Base-by-base conservation (phyloP, 352 stramenopile species). In the Phytopythium sindhum region DNA sequence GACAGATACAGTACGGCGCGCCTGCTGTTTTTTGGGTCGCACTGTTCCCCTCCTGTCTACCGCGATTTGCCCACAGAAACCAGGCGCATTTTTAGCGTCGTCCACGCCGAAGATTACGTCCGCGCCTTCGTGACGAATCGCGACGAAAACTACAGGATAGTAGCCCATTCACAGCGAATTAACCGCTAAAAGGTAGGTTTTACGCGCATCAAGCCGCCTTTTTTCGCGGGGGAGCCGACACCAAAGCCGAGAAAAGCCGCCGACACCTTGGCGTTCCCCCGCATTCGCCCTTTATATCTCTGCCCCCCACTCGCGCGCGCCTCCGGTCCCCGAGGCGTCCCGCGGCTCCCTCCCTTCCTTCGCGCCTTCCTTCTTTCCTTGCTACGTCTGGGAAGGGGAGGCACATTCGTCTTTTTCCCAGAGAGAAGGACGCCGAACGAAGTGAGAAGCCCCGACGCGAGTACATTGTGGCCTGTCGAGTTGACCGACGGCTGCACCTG, bases 1-100 rank as follows among this genome's bases (percentile, higher is more conserved):
- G 41, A 17, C 39, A 44, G 15, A 21, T 44, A 17, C 41, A 47
- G 41, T 24, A 23, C 41, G 19, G 41, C 44, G 39, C 50, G 52
- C 24, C 52, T 58, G 53, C 29, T 64, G 58, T 55, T 55, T 64
- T 50, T 29, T 35, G 48, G 7, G 47, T 31, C 47, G 47, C 47
- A 10, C 24, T 8, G 23, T 53, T 24, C n/a, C n/a, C n/a, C n/a
- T n/a, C n/a, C n/a, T n/a, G n/a, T n/a, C n/a, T n/a, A n/a, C n/a
- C n/a, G n/a, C n/a, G 53, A 60, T 60, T 50, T 48, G 53, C 33
- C 21, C 4, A n/a, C 21, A 4, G 14, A 21, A 12, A 19, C 24
- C 23, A 6, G 9, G 6, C 65, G 9, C 33, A 4, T 4, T 50
- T 45, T 60, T 48, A 48, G 11, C 35, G 1, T 4, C 53, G 12